A percentile compares a stretch with the other conserved stretches of the same genome.
phyloP scores from a whole-genome alignment of 768 basidiomycete species.

The Lentinula raphanica region DNA sequence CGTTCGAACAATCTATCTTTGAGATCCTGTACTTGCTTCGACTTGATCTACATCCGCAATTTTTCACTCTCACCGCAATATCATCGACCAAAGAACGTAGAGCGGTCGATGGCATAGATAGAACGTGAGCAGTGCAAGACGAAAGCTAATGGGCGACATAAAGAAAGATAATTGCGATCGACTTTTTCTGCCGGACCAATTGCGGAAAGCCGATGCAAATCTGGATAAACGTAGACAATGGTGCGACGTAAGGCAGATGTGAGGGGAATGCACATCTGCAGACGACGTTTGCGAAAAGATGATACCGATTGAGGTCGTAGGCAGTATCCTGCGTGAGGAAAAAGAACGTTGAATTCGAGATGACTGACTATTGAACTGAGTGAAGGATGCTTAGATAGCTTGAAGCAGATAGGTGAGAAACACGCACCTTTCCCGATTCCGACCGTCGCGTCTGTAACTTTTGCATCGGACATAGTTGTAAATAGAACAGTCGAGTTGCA shows the following conservation, averaged over 20 bases:
- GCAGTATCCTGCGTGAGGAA: slow-evolving; percentile 54
- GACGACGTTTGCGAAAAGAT: too few species aligned
- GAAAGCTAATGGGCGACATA: too few species aligned
- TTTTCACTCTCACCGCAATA: too few species aligned
- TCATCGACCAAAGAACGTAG: background rate
- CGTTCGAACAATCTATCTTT: too few species aligned
- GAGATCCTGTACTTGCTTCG: too few species aligned
- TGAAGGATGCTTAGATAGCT: background rate
- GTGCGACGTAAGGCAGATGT: too few species aligned
- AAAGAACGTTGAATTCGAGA: slow-evolving; percentile 38
- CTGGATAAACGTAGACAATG: too few species aligned
- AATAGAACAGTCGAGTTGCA: slow-evolving; percentile 53
- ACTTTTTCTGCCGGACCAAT: too few species aligned
- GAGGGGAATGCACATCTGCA: too few species aligned
- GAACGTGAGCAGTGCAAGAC: slow-evolving; percentile 64
- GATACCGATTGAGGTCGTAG: slow-evolving; percentile 45
- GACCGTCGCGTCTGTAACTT: slow-evolving; percentile 71
- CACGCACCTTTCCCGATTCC: slow-evolving; percentile 45
- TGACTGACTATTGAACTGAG: background rate
- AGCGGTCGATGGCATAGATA: slow-evolving; percentile 36
- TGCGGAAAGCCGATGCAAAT: too few species aligned
- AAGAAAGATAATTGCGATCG: too few species aligned
- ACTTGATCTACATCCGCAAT: too few species aligned
- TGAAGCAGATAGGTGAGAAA: background rate
- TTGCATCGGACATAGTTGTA: slow-evolving; percentile 41